Base-by-base conservation (phyloP, 2,329 filamentous ascomycete species). In the Rhynchosporium graminicola region DNA sequence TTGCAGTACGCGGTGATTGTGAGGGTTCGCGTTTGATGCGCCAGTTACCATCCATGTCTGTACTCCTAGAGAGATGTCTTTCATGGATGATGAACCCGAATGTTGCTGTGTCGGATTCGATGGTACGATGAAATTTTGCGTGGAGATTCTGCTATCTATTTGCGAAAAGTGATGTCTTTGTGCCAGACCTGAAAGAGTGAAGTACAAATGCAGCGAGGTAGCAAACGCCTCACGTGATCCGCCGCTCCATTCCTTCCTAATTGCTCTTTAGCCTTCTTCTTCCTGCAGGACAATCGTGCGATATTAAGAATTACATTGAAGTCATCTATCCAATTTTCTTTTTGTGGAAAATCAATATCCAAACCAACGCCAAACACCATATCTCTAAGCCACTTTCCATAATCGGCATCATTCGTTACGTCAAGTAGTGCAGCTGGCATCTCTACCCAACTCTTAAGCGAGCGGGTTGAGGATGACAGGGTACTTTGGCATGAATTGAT, bases 1-100 rank as follows among this genome's bases (percentile, higher is more conserved):
- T 40, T 20, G n/a, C 42, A 3, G 10, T 54, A 33, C n/a, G 28
- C 20, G 42, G n/a, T 50, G n/a, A 50, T 36, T 26, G 46, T 29
- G 65, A 43, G 47, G 61, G 52, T 4, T 70, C 65, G 12, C 65
- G 65, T 50, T 67, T 71, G 38, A 66, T 43, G 15, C 70, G 68
- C 70, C 69, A 71, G 59, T 71, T 71, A 31, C 62, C 59, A 15
- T 3, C 50, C 12, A 8, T 52, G 1, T 15, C 8, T 6, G 29
- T 36, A n/a, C 29, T 33, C 20, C 20, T 28, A 15, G 7, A 20
- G 7, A 2, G 9, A 4, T 20, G 36, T 10, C 15, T 36, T 6
- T 10, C 13, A 8, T 4, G 15, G 20, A 20, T 20, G 20, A 38
- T 20, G 20, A 26, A 3, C 10, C 13, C 8, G 3, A 26, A 12